These are phyloP conservation scores for Candida argentea DNA, from an alignment of 805 yeast genomes.

Conservation along the genomic window DNA sequence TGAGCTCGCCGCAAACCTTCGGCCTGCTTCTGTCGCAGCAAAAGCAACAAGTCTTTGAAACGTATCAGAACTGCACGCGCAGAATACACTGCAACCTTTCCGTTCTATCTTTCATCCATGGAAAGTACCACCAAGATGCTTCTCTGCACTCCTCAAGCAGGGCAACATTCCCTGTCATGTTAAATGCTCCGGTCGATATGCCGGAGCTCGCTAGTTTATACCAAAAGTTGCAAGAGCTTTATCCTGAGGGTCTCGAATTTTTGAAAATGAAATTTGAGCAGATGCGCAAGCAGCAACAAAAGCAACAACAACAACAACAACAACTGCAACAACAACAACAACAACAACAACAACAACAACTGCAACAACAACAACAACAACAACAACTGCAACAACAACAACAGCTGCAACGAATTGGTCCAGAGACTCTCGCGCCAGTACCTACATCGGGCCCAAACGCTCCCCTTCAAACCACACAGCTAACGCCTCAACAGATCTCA, in stretches of 20 bases:
- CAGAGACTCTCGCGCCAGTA: conserved; percentile 3
- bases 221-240: conserved; percentile 36
- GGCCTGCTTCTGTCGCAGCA: conserved; percentile 22
- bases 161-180: conserved; percentile 37
- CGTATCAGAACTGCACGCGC: conserved; percentile 30
- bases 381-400: conserved; percentile 4
- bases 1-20: conserved; percentile 25
- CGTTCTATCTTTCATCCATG: conserved; percentile 29
- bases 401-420: neutral
- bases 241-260: conserved; percentile 43
- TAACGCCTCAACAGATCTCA: conserved; percentile 1
- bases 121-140: conserved; percentile 25
- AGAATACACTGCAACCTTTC: conserved; percentile 33
- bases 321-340: conserved; percentile 6
- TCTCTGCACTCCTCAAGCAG: conserved; percentile 17
- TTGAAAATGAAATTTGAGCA: conserved; percentile 30
- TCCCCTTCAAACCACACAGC: conserved; percentile 3
- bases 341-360: conserved; percentile 5
- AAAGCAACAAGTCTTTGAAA: conserved; percentile 22
- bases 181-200: conserved; percentile 45
- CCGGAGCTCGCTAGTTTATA: conserved; percentile 43
- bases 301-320: conserved; percentile 6
- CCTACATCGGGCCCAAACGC: conserved; percentile 3
- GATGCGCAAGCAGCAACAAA: conserved; percentile 22
- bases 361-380: conserved; percentile 7